These are phyloP conservation scores for Beauveria bassiana DNA, from an alignment of 2,329 filamentous ascomycete genomes.

Conservation along the genomic window DNA sequence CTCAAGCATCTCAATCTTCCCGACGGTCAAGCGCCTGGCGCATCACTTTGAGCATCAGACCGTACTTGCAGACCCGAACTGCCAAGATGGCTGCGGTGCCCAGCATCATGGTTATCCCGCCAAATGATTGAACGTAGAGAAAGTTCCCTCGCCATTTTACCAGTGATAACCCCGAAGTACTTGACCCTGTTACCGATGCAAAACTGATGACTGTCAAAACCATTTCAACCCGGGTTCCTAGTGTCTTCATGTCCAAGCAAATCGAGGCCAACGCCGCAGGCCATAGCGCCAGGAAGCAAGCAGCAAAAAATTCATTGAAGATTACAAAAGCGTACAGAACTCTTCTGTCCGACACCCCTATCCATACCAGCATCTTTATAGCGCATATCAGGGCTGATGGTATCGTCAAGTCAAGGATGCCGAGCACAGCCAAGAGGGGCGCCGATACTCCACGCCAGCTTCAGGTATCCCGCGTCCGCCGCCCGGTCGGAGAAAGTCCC, in stretches of 20 bases:
- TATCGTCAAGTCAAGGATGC: slow-evolving; percentile 43
- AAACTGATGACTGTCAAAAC: not conserved
- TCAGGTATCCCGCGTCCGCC: slow-evolving; percentile 34
- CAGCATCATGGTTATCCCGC: no score
- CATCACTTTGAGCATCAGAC: not conserved
- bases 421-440: slow-evolving; percentile 35
- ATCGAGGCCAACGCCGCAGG: not conserved
- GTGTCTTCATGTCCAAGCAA: not conserved
- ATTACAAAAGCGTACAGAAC: not conserved
- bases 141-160: no score
- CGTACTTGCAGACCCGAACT: no score
- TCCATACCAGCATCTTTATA: not conserved
- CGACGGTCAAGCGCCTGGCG: not conserved
- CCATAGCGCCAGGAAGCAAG: not conserved
- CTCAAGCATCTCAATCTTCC: not conserved
- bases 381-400: slow-evolving; percentile 31
- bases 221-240: not conserved
- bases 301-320: not conserved
- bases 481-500: slow-evolving; percentile 34
- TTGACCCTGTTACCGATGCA: no score
- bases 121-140: no score
- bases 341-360: not conserved
- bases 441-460: slow-evolving; percentile 24
- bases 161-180: no score
- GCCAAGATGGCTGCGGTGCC: no score